Conservation (phyloP, 495 filamentous ascomycete genomes). For the Penicillium antarcticum region DNA sequence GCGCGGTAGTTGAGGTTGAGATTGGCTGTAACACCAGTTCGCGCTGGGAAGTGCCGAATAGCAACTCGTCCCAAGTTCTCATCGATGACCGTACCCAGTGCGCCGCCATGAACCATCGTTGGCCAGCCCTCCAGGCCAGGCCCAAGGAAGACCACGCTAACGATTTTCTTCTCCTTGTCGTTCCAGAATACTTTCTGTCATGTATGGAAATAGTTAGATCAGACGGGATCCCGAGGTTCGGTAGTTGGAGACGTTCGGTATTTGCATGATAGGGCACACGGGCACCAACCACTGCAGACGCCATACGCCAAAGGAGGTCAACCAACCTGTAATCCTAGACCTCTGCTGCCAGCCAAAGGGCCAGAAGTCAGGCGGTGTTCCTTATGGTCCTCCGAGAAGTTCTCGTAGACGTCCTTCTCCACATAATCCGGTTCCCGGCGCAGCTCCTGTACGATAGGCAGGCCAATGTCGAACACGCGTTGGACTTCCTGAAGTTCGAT, state of each 20-base stretch:
- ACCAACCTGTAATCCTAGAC: constrained; percentile 43
- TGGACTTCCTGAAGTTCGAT: constrained; percentile 22
- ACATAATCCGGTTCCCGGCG: constrained; percentile 51
- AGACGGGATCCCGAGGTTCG: constrained; percentile 15
- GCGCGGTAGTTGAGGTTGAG: constrained; percentile 62
- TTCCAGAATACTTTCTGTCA: constrained; percentile 51
- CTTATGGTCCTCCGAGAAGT: constrained; percentile 38
- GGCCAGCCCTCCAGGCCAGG: constrained; percentile 65
- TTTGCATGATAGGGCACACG: background rate
- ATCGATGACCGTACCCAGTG: constrained; percentile 67
- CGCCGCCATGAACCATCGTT: constrained; percentile 73
- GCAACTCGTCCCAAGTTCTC: constrained; percentile 51
- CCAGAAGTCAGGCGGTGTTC: constrained; percentile 36
- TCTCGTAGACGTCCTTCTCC: constrained; percentile 54
- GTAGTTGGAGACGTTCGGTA: constrained; percentile 8
- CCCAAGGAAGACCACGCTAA: constrained; percentile 64
- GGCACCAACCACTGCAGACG: background rate
- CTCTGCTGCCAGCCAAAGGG: constrained; percentile 36
- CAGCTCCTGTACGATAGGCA: constrained; percentile 54
- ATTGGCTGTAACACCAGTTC: constrained; percentile 59
- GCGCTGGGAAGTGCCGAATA: constrained; percentile 35
- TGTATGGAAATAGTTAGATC: constrained; percentile 21
- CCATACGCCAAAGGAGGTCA: background rate
- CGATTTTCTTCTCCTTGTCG: constrained; percentile 38
- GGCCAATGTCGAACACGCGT: constrained; percentile 26